Evolutionary conservation across 352 stramenopile genomes (phyloP).

Genomic region (Thraustochytrium striatum): DNA sequence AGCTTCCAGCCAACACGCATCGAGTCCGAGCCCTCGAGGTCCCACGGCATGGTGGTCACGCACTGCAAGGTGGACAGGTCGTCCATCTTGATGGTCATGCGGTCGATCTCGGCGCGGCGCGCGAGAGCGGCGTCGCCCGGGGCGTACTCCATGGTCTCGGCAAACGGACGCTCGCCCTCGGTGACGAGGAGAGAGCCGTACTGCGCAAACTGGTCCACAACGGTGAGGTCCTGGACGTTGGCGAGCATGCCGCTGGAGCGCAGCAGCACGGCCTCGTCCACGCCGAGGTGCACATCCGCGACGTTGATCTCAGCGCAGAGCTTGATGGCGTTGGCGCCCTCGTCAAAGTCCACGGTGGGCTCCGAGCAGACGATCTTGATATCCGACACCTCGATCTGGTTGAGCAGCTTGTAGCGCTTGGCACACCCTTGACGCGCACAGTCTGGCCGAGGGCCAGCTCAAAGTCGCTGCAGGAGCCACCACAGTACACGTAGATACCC

Average conservation of each 20-base stretch:
- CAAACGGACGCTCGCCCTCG: neutral
- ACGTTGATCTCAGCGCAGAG: neutral
- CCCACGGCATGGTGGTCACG: neutral
- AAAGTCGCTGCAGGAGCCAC: neutral
- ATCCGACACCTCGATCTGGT: neutral
- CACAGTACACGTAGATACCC: constrained; percentile 11
- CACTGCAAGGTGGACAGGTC: neutral
- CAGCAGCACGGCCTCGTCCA: neutral
- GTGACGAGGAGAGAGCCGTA: neutral
- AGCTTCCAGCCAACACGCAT: neutral
- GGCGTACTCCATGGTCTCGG: neutral
- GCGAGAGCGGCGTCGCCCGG: neutral
- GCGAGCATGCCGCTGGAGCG: no score
- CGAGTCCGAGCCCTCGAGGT: neutral
- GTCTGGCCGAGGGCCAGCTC: neutral
- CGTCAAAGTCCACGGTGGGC: neutral
- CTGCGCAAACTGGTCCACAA: no score
- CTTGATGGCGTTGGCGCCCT: neutral
- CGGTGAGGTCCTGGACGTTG: no score
- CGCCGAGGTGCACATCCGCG: neutral
- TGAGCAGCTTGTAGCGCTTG: neutral
- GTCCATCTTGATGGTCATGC: neutral
- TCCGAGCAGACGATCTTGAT: neutral
- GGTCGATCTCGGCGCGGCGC: neutral
- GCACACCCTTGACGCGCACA: neutral